Base-by-base conservation (phyloP, 768 basidiomycete genomes). In the Hygrophoropsis aurantiaca region DNA sequence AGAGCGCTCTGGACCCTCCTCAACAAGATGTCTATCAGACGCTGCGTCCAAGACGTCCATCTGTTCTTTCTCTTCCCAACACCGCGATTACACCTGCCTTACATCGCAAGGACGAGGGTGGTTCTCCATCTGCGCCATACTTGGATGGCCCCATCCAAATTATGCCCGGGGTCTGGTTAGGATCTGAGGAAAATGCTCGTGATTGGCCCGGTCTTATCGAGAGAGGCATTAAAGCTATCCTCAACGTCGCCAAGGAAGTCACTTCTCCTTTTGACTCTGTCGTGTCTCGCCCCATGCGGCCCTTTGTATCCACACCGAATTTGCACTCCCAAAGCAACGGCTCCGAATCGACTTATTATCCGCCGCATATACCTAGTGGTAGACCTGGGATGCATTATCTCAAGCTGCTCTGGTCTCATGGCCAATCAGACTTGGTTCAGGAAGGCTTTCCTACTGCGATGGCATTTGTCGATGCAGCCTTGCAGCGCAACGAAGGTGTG, bases 211-310 rank as follows among this genome's bases (percentile, higher is more conserved):
- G 74, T 21, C 81, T 94, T 48, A 59, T 80, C 19, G 78, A 86
- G 42, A 79, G 83, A 26, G 81, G 85, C 32, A 92, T 94, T 60
- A 80, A 77, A 51, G 81, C 87, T 37, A 79, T 95, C 18, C 79
- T 95, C 66, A 94, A 95, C 64, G 94, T 95, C 26, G 93, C 93
- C 38, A 93, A 94, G 71, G 93, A 97, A 65, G 89, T 97, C 52
- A 63, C 74, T 36, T 80, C 81, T n/a, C 81, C 84, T 41, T 81
- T 89, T 58, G 84, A 87, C 58, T 53, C 72, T 21, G 55, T 65
- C 24, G 56, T 61, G 36, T 54, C 73, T 2, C 77, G 77, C 40
- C 72, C 80, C 34, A 66, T 81, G 20, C 82, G 86, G 15, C 69
- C 80, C 11, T 80, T 81, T 41, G 73, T 77, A 3, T 89, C 86